Evolutionary conservation across 805 yeast species (phyloP), one percentile per base, ranked within the genome.

Genomic region (Zygotorulaspora florentina): DNA sequence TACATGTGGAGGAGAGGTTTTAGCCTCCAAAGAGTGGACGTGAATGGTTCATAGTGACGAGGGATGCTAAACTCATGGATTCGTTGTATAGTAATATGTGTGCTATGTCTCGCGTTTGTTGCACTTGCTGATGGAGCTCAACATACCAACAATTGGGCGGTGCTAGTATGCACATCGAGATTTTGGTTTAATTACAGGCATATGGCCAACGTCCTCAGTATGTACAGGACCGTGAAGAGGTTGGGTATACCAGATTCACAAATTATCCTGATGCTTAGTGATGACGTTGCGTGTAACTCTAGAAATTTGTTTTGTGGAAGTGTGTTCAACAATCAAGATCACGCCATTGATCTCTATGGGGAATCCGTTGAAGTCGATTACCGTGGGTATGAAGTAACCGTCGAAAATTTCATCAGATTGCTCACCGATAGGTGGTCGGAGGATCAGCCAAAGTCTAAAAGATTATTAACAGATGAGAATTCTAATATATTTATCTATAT

Each of bases 131-230:
- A 33, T 9, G 26, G 40, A 9, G 48, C 50, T n/a, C 40, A 47
- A 56, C 84, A 69, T 79, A 89, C 83, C 6, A 79, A 79, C 57
- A 79, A 79, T 62, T 79, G 84, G 84, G 80, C 99, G 0, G 98
- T 93, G 3, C 70, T 93, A 37, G 96, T 93, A 31, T 88, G 96
- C 2, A 91, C 99, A 1, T 89, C 97, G 10, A 72, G 98, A 48
- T 93, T 93, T 69, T 93, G 99, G 99, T 93, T 93, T 75, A 93
- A 93, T 66, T 93, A 93, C 63, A 76, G 99, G 63, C 99, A 93
- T 66, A 87, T 91, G 88, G 98, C 99, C 31, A 93, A 93, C 66
- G 96, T 86, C 26, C 72, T 93, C 54, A 85, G 96, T 61, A 82
- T 93, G 79, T 93, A 93, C 70, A 76, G 99, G 55, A 93, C 98